Conservation (phyloP, 2,329 filamentous ascomycete genomes). For the Raffaelea albimanens region DNA sequence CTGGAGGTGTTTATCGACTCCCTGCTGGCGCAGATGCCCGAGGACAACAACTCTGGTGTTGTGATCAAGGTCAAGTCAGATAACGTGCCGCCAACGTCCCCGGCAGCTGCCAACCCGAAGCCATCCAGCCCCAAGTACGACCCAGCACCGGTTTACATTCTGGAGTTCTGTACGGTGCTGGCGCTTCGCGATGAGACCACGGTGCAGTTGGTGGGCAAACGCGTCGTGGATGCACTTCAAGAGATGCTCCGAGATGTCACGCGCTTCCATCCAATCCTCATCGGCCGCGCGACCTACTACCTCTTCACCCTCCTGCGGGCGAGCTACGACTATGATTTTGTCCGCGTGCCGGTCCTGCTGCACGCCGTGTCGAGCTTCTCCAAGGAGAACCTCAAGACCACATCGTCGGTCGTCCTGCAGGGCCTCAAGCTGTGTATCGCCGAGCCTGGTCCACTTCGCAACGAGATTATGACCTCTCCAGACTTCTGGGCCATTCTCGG, state of each 20-base stretch:
- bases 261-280: slow-evolving; percentile 71
- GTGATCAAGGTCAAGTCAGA: slow-evolving; percentile 91
- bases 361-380: slow-evolving; percentile 86
- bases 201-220: slow-evolving; percentile 63
- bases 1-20: slow-evolving; percentile 52
- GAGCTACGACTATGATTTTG: slow-evolving; percentile 84
- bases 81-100: slow-evolving; percentile 43
- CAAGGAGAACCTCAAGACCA: slow-evolving; percentile 65
- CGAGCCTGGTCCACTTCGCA: slow-evolving; percentile 66
- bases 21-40: slow-evolving; percentile 75
- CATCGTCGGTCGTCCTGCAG: slow-evolving; percentile 65
- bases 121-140: slow-evolving; percentile 62
- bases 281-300: slow-evolving; percentile 81
- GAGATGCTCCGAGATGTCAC: slow-evolving; percentile 69
- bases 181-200: slow-evolving; percentile 68
- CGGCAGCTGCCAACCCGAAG: slow-evolving; percentile 52
- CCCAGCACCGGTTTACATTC: slow-evolving; percentile 76
- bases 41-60: slow-evolving; percentile 63
- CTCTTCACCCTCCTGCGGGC: slow-evolving; percentile 70
- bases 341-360: slow-evolving; percentile 82
- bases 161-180: slow-evolving; percentile 81
- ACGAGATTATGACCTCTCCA: slow-evolving; percentile 89
- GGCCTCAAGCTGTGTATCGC: slow-evolving; percentile 75
- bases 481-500: slow-evolving; percentile 94
- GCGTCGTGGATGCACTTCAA: slow-evolving; percentile 72